Evolutionary conservation across 805 yeast species (phyloP).

Genomic region (Limtongozyma cylindracea): DNA sequence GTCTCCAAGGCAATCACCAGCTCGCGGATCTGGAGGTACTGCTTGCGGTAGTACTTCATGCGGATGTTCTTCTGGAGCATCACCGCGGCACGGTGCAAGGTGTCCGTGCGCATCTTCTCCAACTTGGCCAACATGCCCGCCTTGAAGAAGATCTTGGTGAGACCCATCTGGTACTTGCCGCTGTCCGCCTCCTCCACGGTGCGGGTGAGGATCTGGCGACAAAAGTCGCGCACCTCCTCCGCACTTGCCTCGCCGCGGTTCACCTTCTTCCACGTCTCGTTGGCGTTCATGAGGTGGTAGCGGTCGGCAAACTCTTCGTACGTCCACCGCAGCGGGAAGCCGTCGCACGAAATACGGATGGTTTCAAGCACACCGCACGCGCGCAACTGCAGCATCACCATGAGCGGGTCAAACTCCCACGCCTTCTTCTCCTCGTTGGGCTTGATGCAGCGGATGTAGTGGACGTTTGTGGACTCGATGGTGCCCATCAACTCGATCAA

Average conservation of each 20-base stretch:
- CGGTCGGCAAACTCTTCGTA: constrained; percentile 82
- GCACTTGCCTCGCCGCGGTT: constrained; percentile 23
- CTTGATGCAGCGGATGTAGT: constrained; percentile 90
- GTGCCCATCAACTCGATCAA: constrained; percentile 83
- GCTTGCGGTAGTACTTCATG: constrained; percentile 32
- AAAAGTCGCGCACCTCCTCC: constrained; percentile 33
- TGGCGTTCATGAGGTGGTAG: constrained; percentile 60
- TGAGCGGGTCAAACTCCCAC: constrained; percentile 85
- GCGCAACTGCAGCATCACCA: constrained; percentile 86
- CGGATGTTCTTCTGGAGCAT: constrained; percentile 68
- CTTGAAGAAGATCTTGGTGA: constrained; percentile 81
- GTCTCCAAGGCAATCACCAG: constrained; percentile 36
- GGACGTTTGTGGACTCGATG: constrained; percentile 84
- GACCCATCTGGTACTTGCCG: constrained; percentile 71
- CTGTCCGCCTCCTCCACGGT: constrained; percentile 32
- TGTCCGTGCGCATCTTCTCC: constrained; percentile 66
- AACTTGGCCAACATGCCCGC: constrained; percentile 90
- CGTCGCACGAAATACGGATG: constrained; percentile 89
- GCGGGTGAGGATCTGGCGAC: constrained; percentile 36
- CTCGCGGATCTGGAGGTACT: constrained; percentile 24
- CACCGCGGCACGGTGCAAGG: constrained; percentile 54
- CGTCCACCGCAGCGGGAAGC: constrained; percentile 92
- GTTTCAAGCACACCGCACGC: constrained; percentile 99
- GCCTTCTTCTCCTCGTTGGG: constrained; percentile 89
- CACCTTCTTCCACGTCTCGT: constrained; percentile 40